A percentile compares a stretch with the other conserved stretches of the same genome.
These are phyloP conservation scores for Rhizopus delemar DNA, from an alignment of 371 early-diverging fungal genomes.

Conservation along the genomic window DNA sequence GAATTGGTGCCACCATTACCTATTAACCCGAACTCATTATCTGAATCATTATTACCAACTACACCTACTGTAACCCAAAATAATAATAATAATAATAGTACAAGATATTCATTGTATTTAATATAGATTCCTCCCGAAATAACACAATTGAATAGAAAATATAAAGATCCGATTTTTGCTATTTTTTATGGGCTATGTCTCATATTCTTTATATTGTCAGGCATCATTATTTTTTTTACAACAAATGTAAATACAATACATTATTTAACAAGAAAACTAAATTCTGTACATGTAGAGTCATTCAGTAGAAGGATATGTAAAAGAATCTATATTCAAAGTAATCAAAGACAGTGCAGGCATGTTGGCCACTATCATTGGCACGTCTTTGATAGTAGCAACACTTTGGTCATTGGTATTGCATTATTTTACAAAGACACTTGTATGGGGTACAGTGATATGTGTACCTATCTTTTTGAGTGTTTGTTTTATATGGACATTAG, in stretches of 20 bases:
- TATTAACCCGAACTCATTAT: slow-evolving; percentile 25
- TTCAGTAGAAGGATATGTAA: slow-evolving; percentile 41
- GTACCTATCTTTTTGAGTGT: slow-evolving; percentile 57
- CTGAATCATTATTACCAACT: slow-evolving; percentile 47
- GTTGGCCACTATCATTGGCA: slow-evolving; percentile 46
- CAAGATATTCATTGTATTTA: too few species aligned
- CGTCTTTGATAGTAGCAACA: slow-evolving; percentile 50
- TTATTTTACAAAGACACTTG: slow-evolving; percentile 61
- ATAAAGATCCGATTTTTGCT: slow-evolving; percentile 60
- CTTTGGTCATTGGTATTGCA: slow-evolving; percentile 59
- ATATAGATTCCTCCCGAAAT: slow-evolving; percentile 45
- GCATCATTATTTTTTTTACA: slow-evolving; percentile 51
- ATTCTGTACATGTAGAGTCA: slow-evolving; percentile 25
- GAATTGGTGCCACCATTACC: neutral
- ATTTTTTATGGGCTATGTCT: slow-evolving; percentile 45
- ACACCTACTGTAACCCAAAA: slow-evolving; percentile 35
- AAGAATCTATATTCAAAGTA: slow-evolving; percentile 51
- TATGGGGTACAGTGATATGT: slow-evolving; percentile 61
- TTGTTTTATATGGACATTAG: slow-evolving; percentile 59
- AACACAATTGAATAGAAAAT: slow-evolving; percentile 42
- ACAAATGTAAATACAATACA: slow-evolving; percentile 48
- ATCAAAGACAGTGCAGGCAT: slow-evolving; percentile 62
- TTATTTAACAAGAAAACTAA: neutral
- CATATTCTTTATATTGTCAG: slow-evolving; percentile 42
- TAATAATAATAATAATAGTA: neutral